Evolutionary conservation across 306 rosid genomes (phyloP), one percentile per base, ranked within the genome.

Genomic region (Fagus crenata): DNA sequence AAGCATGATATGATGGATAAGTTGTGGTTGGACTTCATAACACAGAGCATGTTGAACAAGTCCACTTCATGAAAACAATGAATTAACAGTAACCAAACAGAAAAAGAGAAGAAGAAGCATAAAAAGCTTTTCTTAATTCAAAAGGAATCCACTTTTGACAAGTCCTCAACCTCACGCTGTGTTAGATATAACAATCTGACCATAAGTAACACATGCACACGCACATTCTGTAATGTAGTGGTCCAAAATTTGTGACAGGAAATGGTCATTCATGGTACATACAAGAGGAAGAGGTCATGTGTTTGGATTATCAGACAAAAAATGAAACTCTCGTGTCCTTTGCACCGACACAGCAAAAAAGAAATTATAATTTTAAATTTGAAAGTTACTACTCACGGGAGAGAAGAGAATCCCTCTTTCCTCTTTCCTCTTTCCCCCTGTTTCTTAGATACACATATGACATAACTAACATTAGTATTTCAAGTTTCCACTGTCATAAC

Each of bases 311-410:
- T 54, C 53, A 42, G 63, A 64, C 73, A 58, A 4, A 33, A 74
- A 80, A 74, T 72, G 77, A 41, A 59, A 56, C 53, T 75, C 81
- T 70, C 64, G 80, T 58, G 76, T 69, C 28, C 80, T 75, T 18
- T 5, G 37, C 43, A 31, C 67, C 76, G 82, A 64, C 73, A n/a
- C 14, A 28, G 31, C 3, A 8, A 28, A 35, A 28, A 28, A 58
- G 0, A 58, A 58, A 18, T 7, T 2, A 58, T 7, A 28, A 18
- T 4, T 15, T 1, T 3, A 2, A 11, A 56, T 73, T 80, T 82
- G 63, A 77, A 83, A 63, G 54, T 54, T 80, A 76, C 79, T 39
- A 71, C 54, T 59, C 87, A 68, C 72, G 75, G 67, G 78, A 35
- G 39, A 22, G 28, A 22, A 22, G 28, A 22, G 22, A 72, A 64